Conservation (phyloP, 169 alveolate genomes). For the Plasmodium sp. region DNA sequence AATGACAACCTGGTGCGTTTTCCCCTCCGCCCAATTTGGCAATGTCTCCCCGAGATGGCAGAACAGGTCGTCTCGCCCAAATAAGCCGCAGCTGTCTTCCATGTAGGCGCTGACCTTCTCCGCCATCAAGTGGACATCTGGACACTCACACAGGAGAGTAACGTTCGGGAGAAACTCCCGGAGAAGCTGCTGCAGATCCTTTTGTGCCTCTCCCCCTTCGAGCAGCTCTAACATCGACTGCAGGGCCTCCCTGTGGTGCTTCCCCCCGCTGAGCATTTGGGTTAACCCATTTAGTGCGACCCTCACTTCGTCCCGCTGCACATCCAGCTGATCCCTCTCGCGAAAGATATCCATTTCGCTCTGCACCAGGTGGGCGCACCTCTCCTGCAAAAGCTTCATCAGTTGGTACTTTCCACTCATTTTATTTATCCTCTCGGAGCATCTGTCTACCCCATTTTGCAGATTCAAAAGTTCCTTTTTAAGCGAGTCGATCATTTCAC, state of each 20-base stretch:
- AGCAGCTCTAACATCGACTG: not conserved
- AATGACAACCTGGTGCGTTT: not conserved
- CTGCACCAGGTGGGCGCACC: not conserved
- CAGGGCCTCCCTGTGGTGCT: not conserved
- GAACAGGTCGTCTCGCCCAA: not conserved
- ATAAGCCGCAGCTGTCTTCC: not conserved
- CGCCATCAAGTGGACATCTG: not conserved
- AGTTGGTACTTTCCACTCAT: not conserved
- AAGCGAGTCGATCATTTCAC: not conserved
- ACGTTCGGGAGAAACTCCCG: not conserved
- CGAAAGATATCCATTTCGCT: not conserved
- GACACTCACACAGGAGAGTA: not conserved
- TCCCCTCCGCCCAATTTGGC: not conserved
- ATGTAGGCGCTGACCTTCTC: not conserved
- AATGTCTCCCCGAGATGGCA: not conserved
- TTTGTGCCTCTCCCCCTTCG: not conserved
- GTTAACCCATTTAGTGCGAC: not conserved
- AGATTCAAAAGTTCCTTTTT: not conserved
- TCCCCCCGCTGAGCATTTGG: not conserved
- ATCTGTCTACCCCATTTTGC: slow-evolving; percentile 7
- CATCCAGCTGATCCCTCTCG: not conserved
- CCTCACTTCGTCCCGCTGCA: not conserved
- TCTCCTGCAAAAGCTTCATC: not conserved
- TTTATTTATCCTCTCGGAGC: not conserved
- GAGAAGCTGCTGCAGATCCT: not conserved